phyloP scores from a whole-genome alignment of 306 rosid species.

The Carpinus fangiana region DNA sequence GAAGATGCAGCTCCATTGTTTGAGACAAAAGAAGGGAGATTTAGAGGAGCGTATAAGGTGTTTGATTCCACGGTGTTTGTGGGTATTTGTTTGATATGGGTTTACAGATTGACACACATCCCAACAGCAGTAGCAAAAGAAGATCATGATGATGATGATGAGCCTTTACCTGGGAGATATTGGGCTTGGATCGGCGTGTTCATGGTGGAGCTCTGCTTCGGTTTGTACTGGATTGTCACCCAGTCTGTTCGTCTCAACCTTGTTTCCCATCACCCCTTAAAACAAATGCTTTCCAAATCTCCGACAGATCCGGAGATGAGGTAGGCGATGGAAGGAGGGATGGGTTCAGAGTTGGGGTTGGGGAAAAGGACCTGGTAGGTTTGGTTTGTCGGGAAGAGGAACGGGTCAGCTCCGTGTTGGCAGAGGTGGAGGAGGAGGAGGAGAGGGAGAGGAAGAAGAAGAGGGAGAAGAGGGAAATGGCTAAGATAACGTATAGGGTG shows the following conservation, averaged over 20 bases:
- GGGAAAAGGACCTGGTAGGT: constrained; percentile 44
- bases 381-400: constrained; percentile 61
- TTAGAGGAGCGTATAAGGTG: constrained; percentile 25
- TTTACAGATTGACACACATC: constrained; percentile 41
- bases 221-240: constrained; percentile 62
- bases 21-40: constrained; percentile 41
- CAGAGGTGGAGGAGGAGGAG: constrained; percentile 18
- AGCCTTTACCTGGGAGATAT: neutral
- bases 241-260: constrained; percentile 58
- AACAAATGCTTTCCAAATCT: constrained; percentile 36
- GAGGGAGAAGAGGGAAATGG: constrained; percentile 52
- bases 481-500: constrained; percentile 48
- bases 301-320: too few relatives aligned
- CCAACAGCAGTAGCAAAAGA: neutral
- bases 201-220: constrained; percentile 39
- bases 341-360: constrained; percentile 45
- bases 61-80: constrained; percentile 43
- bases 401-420: constrained; percentile 54
- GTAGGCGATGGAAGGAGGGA: too few relatives aligned
- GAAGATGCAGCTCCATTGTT: constrained; percentile 20
- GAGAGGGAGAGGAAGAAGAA: constrained; percentile 35
- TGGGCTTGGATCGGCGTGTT: constrained; percentile 46
- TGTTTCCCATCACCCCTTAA: constrained; percentile 35
- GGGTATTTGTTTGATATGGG: constrained; percentile 44
- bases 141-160: neutral